Evolutionary conservation across 306 rosid genomes (phyloP), one percentile per base, ranked within the genome.

Genomic region (Fragaria vesca): DNA sequence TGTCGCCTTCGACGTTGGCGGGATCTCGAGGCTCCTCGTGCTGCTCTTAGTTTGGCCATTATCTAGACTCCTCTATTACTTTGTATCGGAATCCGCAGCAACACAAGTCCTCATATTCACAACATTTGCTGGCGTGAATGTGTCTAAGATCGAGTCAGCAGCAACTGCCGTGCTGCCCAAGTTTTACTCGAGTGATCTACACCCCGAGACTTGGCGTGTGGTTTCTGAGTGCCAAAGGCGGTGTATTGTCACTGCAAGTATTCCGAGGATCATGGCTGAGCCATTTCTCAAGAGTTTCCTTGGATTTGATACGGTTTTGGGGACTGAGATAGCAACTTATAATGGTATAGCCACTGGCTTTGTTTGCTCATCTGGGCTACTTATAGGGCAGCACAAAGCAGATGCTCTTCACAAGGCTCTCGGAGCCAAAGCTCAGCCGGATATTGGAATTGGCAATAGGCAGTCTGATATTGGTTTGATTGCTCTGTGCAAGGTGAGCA

Each of bases 261-360:
- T 88, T 45, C 97, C 97, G 0, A 88, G 89, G 82, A 70, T 93
- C 4, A 93, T 90, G 97, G 98, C 88, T 74, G 97, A 93, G 11
- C 78, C 92, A 1, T 93, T 93, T 62, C 32, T 91, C 72, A 93
- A 88, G 82, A 91, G 88, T 2, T 90, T 76, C 32, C 32, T 90
- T 71, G 95, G 97, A 8, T 90, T 88, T 17, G 97, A 93, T 67
- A 6, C 76, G 72, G 92, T 91, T 47, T 34, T 91, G 66, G 98
- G 97, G 10, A 93, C 95, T 5, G 95, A 93, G 72, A 71, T 89
- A 15, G 88, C 18, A 1, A 80, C 47, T 4, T 79, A 6, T 40
- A 86, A 47, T 18, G 96, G 95, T 0, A 88, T 93, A 69, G 96
- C 97, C 3, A 91, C 96, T 3, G 98, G 98, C 32, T 78, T 90